phyloP scores from a whole-genome alignment of 176 grass and related monocot species.

The Lolium multiflorum region DNA sequence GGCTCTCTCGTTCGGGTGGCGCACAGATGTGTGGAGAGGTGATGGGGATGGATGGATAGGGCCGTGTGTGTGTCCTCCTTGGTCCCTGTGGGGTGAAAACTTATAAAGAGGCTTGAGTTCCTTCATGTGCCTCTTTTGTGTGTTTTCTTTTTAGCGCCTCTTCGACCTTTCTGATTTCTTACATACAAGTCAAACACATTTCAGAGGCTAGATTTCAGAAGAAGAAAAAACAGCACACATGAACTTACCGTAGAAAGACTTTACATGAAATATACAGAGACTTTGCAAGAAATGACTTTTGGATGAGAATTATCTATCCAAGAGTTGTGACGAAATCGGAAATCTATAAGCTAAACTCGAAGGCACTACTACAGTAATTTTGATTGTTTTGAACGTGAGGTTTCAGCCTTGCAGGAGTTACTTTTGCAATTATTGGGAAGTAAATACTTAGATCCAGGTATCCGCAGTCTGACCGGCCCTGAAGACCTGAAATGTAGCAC shows the following conservation, averaged over 20 bases:
- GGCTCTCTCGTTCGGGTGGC: slow-evolving; percentile 22
- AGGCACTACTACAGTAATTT: background rate
- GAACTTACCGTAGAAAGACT: background rate
- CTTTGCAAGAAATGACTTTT: background rate
- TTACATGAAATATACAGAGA: background rate
- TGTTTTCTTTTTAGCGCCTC: background rate
- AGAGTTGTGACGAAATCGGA: background rate
- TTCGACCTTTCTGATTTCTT: background rate
- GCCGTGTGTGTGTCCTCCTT: slow-evolving; percentile 10
- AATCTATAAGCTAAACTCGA: background rate
- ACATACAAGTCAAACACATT: background rate
- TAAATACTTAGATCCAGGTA: slow-evolving; percentile 16
- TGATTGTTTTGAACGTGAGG: background rate
- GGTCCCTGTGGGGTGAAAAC: slow-evolving; percentile 30
- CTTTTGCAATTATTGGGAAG: slow-evolving; percentile 33
- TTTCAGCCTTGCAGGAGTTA: background rate
- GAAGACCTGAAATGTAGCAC: slow-evolving; percentile 26
- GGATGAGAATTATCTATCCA: background rate
- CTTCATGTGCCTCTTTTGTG: slow-evolving; percentile 9
- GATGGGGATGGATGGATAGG: slow-evolving; percentile 46
- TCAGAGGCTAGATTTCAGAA: no score
- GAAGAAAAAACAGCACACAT: no score
- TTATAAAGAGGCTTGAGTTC: slow-evolving; percentile 35
- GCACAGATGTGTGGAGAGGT: slow-evolving; percentile 14
- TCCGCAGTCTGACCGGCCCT: background rate